phyloP scores from a whole-genome alignment of 2,329 filamentous ascomycete species.

The Exophiala dermatitidis region DNA sequence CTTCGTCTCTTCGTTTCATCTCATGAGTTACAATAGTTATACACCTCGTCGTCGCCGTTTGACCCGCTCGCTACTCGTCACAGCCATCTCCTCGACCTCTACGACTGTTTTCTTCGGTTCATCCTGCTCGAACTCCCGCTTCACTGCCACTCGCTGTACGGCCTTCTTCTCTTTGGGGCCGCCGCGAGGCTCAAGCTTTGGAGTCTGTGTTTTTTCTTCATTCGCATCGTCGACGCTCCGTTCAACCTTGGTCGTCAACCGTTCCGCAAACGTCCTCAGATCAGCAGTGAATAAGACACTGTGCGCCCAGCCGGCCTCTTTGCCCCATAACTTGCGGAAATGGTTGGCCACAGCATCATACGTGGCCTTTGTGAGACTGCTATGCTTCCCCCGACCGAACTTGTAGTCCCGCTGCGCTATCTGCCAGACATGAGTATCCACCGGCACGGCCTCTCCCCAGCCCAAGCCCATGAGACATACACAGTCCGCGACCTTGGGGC shows the following conservation, averaged over 20 bases:
- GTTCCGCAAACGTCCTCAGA: slow-evolving; percentile 72
- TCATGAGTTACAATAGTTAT: too few relatives aligned
- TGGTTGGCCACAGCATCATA: slow-evolving; percentile 88
- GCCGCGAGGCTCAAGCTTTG: slow-evolving; percentile 15
- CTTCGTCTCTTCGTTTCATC: too few relatives aligned
- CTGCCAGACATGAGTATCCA: slow-evolving; percentile 98
- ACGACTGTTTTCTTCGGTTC: slow-evolving; percentile 12
- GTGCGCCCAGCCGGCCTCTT: slow-evolving; percentile 94
- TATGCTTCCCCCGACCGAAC: slow-evolving; percentile 74
- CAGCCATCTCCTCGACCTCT: slow-evolving; percentile 19
- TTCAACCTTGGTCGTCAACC: slow-evolving; percentile 39
- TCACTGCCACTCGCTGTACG: slow-evolving; percentile 15
- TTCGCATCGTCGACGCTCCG: slow-evolving; percentile 27
- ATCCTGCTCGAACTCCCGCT: slow-evolving; percentile 20
- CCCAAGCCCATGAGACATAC: slow-evolving; percentile 93
- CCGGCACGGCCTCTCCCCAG: slow-evolving; percentile 90
- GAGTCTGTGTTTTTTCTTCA: slow-evolving; percentile 26
- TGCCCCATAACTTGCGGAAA: slow-evolving; percentile 83
- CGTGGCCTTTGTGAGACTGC: slow-evolving; percentile 77
- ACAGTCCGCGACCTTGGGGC: slow-evolving; percentile 94
- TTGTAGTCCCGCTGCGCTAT: slow-evolving; percentile 95
- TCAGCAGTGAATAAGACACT: slow-evolving; percentile 95
- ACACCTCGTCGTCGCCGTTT: slow-evolving; percentile 21
- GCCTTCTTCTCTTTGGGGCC: slow-evolving; percentile 7
- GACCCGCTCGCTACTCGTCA: slow-evolving; percentile 20